phyloP scores from a whole-genome alignment of 192 early-diverging fungal genomes.

The Mortierella claussenii region DNA sequence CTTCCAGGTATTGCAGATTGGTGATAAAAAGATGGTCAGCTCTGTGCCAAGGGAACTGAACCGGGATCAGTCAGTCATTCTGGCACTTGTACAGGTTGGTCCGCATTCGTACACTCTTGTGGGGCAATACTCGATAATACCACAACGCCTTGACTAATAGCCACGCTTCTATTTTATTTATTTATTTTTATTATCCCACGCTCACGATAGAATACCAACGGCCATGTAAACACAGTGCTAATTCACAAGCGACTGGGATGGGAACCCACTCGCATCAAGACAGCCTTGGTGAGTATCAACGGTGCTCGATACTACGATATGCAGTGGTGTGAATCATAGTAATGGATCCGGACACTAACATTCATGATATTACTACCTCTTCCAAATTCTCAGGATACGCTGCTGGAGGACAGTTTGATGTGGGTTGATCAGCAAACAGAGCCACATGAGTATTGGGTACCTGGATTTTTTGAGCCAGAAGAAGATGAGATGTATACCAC shows the following conservation, averaged over 20 bases:
- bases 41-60: constrained; percentile 92
- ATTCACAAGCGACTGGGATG: constrained; percentile 62
- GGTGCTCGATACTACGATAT: too few species aligned
- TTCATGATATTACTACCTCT: too few species aligned
- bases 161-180: constrained; percentile 1
- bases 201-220: constrained; percentile 28
- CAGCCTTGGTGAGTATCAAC: constrained; percentile 64
- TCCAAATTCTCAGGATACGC: constrained; percentile 60
- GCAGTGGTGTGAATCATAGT: too few species aligned
- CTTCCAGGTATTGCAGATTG: constrained; percentile 87
- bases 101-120: too few species aligned
- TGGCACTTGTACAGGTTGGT: constrained; percentile 83
- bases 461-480: constrained; percentile 66
- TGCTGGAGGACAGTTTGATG: constrained; percentile 77
- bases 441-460: constrained; percentile 66
- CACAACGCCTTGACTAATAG: too few species aligned
- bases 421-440: constrained; percentile 77
- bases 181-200: background rate
- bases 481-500: constrained; percentile 44
- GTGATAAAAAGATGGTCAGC: constrained; percentile 83
- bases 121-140: too few species aligned
- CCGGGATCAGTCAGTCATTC: constrained; percentile 75
- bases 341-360: too few species aligned
- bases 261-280: constrained; percentile 63
- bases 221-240: constrained; percentile 49